Conservation (phyloP, 495 filamentous ascomycete genomes). For the Trichocladium antarcticum region DNA sequence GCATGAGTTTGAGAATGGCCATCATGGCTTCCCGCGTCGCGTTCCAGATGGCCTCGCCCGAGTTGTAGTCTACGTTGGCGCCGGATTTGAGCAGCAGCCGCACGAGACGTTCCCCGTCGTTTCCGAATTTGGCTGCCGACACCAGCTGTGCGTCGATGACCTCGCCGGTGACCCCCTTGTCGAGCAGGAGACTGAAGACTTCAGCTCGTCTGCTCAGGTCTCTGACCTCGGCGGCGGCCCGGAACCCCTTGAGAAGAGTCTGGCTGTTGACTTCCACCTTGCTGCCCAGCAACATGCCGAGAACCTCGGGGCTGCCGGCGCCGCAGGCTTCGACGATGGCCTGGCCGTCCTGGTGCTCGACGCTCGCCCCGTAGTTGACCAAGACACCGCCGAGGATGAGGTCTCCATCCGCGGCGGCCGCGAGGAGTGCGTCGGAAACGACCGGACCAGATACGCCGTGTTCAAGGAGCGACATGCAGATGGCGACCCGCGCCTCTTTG, state of each 20-base stretch:
- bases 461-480: constrained; percentile 29
- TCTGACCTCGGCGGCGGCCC: constrained; percentile 33
- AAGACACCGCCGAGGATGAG: constrained; percentile 32
- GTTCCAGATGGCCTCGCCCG: constrained; percentile 40
- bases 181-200: constrained; percentile 33
- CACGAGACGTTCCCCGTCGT: constrained; percentile 33
- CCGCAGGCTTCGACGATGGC: constrained; percentile 37
- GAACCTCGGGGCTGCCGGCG: constrained; percentile 28
- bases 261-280: constrained; percentile 22
- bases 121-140: constrained; percentile 34
- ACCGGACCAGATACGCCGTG: constrained; percentile 28
- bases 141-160: constrained; percentile 36
- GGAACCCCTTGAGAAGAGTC: constrained; percentile 33
- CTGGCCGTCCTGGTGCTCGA: constrained; percentile 37
- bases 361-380: constrained; percentile 31
- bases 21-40: constrained; percentile 34
- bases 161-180: constrained; percentile 32
- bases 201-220: constrained; percentile 31
- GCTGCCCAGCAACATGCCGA: constrained; percentile 31
- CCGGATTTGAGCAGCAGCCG: constrained; percentile 34
- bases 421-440: constrained; percentile 32
- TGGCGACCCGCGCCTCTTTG: constrained; percentile 21
- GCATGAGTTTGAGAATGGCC: constrained; percentile 34
- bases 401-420: constrained; percentile 36
- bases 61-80: constrained; percentile 34